These are phyloP conservation scores for Protomyces pachydermus DNA, from an alignment of 1,139 yeast genomes.

Conservation along the genomic window DNA sequence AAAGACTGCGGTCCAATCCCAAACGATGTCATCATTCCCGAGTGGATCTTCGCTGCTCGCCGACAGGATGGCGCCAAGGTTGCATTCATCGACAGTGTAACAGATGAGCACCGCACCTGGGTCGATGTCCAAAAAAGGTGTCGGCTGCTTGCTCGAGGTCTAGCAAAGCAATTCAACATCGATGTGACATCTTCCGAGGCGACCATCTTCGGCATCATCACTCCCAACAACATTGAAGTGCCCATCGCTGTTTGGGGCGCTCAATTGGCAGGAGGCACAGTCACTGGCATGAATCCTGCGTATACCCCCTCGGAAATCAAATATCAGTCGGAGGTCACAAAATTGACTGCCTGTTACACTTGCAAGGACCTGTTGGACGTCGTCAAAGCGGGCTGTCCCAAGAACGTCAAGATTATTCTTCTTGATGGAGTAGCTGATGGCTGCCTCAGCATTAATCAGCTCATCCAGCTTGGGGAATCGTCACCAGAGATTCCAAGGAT, in stretches of 20 bases:
- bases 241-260: conserved; percentile 24
- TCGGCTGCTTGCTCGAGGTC: conserved; percentile 11
- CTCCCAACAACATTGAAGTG: conserved; percentile 35
- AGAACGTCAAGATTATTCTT: conserved; percentile 20
- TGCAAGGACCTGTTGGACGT: conserved; percentile 32
- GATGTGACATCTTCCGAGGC: conserved; percentile 32
- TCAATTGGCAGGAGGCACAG: conserved; percentile 16
- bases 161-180: conserved; percentile 26
- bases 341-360: conserved; percentile 37
- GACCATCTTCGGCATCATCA: conserved; percentile 37
- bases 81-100: conserved; percentile 15
- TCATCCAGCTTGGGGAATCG: conserved; percentile 31
- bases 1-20: conserved; percentile 18
- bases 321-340: conserved; percentile 38
- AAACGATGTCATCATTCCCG: conserved; percentile 12
- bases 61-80: conserved; percentile 5
- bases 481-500: conserved; percentile 30
- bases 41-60: conserved; percentile 17
- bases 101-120: conserved; percentile 21
- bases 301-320: conserved; percentile 40
- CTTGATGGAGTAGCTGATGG: conserved; percentile 19
- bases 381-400: conserved; percentile 31
- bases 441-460: conserved; percentile 31
- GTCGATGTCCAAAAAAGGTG: not conserved
- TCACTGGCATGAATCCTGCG: conserved; percentile 41